phyloP scores from a whole-genome alignment of 768 basidiomycete species.

The Suillus sp. region DNA sequence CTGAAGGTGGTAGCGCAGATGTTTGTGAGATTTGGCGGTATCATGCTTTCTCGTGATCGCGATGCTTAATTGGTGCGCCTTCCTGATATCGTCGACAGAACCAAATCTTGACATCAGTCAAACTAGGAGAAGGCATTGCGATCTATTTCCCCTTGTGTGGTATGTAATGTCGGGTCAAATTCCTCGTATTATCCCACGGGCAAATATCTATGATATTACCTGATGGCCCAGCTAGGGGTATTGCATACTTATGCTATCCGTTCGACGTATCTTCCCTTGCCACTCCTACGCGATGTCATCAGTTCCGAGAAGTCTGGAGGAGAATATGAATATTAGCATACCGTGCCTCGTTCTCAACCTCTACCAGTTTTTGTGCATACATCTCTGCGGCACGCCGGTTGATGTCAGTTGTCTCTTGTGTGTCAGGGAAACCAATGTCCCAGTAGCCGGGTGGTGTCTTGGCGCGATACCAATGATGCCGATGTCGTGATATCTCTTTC shows the following conservation, averaged over 20 bases:
- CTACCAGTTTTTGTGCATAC: conserved; percentile 62
- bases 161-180: not conserved
- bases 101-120: not conserved
- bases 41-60: not conserved
- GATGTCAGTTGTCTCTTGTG: conserved; percentile 77
- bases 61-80: not conserved
- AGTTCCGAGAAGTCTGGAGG: not conserved
- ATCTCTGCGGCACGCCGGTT: conserved; percentile 75
- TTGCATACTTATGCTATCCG: conserved; percentile 21
- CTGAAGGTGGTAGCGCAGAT: not conserved
- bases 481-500: conserved; percentile 71
- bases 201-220: not conserved
- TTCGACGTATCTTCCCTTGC: conserved; percentile 30
- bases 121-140: not conserved
- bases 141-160: not conserved
- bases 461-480: conserved; percentile 67
- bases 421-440: conserved; percentile 87
- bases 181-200: not conserved
- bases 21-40: not conserved
- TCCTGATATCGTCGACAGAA: not conserved
- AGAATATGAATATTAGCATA: conserved; percentile 34
- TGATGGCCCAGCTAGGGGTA: not conserved
- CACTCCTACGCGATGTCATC: conserved; percentile 17
- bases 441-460: conserved; percentile 87
- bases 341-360: conserved; percentile 61